Conservation (phyloP, 2,329 filamentous ascomycete species). For the Xylaria sp. region DNA sequence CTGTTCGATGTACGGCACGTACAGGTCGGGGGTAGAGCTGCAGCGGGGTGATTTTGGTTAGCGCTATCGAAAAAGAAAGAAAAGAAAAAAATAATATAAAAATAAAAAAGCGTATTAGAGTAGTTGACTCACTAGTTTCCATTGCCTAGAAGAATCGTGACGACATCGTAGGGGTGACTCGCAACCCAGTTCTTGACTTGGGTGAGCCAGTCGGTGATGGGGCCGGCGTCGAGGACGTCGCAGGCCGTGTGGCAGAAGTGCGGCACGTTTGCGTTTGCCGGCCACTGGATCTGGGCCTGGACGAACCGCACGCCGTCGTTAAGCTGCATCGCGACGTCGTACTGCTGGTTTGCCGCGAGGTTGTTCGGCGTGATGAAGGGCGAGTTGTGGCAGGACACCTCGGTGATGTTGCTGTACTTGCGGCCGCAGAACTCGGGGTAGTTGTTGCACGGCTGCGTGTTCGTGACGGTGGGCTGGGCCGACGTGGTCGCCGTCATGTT, state of each 20-base stretch:
- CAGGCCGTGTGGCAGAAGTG: slow-evolving; percentile 88
- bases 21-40: slow-evolving; percentile 60
- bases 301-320: slow-evolving; percentile 74
- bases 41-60: neutral
- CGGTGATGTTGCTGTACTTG: slow-evolving; percentile 80
- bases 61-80: neutral
- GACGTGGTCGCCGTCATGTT: slow-evolving; percentile 47
- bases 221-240: slow-evolving; percentile 78
- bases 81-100: too few species aligned
- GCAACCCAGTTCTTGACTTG: slow-evolving; percentile 74
- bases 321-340: slow-evolving; percentile 70
- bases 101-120: neutral
- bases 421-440: slow-evolving; percentile 75
- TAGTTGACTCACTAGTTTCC: slow-evolving; percentile 59
- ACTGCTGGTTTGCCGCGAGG: slow-evolving; percentile 74
- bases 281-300: slow-evolving; percentile 66
- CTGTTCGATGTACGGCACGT: slow-evolving; percentile 67
- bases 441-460: slow-evolving; percentile 80
- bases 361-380: slow-evolving; percentile 73
- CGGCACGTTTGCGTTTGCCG: slow-evolving; percentile 50
- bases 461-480: slow-evolving; percentile 53
- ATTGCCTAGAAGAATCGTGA: slow-evolving; percentile 86
- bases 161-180: slow-evolving; percentile 79
- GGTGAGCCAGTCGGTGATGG: slow-evolving; percentile 72
- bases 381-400: slow-evolving; percentile 79